Evolutionary conservation across 78 protist genomes (phyloP).

Genomic region (Paratrimastix pyriformis): DNA sequence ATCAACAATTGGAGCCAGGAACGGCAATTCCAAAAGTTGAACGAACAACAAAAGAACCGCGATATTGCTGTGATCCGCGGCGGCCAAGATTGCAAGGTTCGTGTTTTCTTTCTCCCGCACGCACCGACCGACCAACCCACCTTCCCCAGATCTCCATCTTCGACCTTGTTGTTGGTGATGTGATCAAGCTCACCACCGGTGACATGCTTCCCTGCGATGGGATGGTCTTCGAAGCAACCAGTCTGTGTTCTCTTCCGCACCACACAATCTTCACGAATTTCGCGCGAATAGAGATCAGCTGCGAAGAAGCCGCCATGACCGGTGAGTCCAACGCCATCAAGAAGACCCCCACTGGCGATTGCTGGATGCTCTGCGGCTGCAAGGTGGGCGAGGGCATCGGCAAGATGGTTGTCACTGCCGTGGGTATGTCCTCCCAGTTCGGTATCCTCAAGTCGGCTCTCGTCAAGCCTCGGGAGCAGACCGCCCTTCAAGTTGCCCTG

Average conservation of each 20-base stretch:
- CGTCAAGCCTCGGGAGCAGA: too few relatives aligned
- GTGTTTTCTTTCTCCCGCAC: too few relatives aligned
- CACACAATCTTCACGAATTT: too few relatives aligned
- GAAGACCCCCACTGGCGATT: slow-evolving; percentile 23
- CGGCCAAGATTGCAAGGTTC: background rate
- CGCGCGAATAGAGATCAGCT: slow-evolving; percentile 32
- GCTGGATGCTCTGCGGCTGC: slow-evolving; percentile 45
- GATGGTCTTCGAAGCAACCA: slow-evolving; percentile 15
- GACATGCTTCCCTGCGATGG: slow-evolving; percentile 65
- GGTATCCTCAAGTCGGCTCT: slow-evolving; percentile 7
- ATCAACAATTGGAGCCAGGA: slow-evolving; percentile 39
- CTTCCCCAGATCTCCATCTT: slow-evolving; percentile 8
- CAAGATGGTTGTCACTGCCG: slow-evolving; percentile 54
- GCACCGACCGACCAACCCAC: too few relatives aligned
- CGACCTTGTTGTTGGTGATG: slow-evolving; percentile 85
- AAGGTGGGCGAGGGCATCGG: slow-evolving; percentile 39
- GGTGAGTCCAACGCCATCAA: slow-evolving; percentile 58
- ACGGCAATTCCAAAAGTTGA: slow-evolving; percentile 20
- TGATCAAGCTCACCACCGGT: slow-evolving; percentile 47
- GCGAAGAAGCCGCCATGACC: slow-evolving; percentile 55
- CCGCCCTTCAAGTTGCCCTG: too few relatives aligned
- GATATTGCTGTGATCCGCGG: slow-evolving; percentile 8
- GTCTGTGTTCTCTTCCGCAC: background rate
- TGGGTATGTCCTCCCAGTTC: slow-evolving; percentile 18
- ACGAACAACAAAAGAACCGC: slow-evolving; percentile 4